A percentile compares a stretch with the other conserved stretches of the same genome.
These are phyloP conservation scores for Ramularia collo-cygni DNA, from an alignment of 2,329 filamentous ascomycete genomes.

Conservation along the genomic window DNA sequence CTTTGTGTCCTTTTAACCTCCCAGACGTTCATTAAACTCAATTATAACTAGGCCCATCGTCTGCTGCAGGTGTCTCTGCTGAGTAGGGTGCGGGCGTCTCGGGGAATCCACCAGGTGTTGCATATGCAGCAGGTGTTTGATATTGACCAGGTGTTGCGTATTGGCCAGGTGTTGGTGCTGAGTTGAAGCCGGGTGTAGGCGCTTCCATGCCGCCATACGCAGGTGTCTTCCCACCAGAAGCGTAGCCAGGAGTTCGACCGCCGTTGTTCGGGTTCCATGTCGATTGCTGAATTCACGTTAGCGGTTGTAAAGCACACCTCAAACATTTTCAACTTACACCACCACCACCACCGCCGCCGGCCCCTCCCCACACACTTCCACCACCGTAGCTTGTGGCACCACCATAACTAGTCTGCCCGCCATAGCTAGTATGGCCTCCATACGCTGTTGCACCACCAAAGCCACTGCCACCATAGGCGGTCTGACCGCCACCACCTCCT, in stretches of 20 bases:
- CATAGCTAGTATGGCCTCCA: conserved; percentile 61
- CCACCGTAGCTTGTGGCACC: conserved; percentile 33
- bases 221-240: conserved; percentile 67
- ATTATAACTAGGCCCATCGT: conserved; percentile 39
- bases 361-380: conserved; percentile 20
- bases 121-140: conserved; percentile 28
- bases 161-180: conserved; percentile 36
- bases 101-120: conserved; percentile 41
- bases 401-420: conserved; percentile 44
- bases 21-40: too few relatives aligned
- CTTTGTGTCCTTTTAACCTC: too few relatives aligned
- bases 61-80: conserved; percentile 50
- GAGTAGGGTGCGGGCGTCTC: conserved; percentile 44
- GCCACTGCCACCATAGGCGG: conserved; percentile 43
- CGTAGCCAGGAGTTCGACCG: conserved; percentile 47
- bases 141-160: conserved; percentile 34
- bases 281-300: conserved; percentile 22
- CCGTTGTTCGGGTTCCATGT: conserved; percentile 32
- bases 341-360: conserved; percentile 48
- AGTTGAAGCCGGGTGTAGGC: conserved; percentile 42
- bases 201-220: conserved; percentile 63
- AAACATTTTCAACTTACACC: conserved; percentile 62
- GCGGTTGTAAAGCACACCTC: conserved; percentile 4
- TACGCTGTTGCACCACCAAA: conserved; percentile 38
- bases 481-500: conserved; percentile 35